Conservation (phyloP, 2,329 filamentous ascomycete species). For the Cladosporium austrohemisphaericum region DNA sequence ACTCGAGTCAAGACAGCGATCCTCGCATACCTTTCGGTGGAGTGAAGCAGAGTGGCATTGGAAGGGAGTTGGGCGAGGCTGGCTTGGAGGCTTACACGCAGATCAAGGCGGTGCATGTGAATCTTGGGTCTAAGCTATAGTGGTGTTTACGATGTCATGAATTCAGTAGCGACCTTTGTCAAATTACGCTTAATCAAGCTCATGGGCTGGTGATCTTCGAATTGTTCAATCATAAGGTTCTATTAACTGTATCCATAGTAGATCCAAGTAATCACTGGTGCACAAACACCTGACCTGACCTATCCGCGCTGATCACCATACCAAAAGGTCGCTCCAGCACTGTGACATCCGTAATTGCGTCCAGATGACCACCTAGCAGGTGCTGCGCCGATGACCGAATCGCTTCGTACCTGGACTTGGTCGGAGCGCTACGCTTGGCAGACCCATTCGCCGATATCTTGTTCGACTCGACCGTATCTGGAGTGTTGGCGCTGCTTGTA, state of each 20-base stretch:
- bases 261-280: too few species aligned
- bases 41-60: slow-evolving; percentile 60
- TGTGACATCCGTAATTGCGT: slow-evolving; percentile 83
- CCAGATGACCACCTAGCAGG: slow-evolving; percentile 79
- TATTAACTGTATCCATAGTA: too few species aligned
- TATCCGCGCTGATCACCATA: slow-evolving; percentile 88
- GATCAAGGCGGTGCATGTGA: slow-evolving; percentile 52
- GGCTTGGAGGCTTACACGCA: slow-evolving; percentile 61
- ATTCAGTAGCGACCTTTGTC: background rate
- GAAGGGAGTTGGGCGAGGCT: slow-evolving; percentile 58
- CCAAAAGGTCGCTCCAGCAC: slow-evolving; percentile 84
- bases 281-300: slow-evolving; percentile 84
- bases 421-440: slow-evolving; percentile 29
- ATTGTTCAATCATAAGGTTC: too few species aligned
- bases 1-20: slow-evolving; percentile 43
- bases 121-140: slow-evolving; percentile 44
- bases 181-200: background rate
- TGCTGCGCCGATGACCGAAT: slow-evolving; percentile 84
- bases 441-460: slow-evolving; percentile 33
- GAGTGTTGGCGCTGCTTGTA: slow-evolving; percentile 18
- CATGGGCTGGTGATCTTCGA: background rate
- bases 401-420: slow-evolving; percentile 73
- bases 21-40: slow-evolving; percentile 57
- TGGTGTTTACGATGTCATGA: background rate
- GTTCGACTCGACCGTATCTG: slow-evolving; percentile 25